Percentiles rank a stretch among this genome's conserved stretches.
Evolutionary conservation across 148 eudicot species (phyloP).

Genomic region (Camellia granthamiana): DNA sequence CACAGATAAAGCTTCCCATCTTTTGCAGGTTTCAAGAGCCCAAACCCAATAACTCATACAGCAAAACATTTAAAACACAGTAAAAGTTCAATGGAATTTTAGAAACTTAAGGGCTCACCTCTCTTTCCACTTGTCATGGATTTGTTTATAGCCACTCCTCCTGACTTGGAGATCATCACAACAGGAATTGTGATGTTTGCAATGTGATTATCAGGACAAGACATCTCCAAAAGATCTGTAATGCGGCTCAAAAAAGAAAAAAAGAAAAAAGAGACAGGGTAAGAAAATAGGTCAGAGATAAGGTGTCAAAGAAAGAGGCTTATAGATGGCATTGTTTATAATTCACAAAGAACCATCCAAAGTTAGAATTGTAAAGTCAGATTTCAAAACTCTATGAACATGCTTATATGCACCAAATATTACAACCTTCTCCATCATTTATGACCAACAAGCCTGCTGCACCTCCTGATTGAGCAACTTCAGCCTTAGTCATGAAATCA

Average conservation of each 20-base stretch:
- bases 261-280: not conserved
- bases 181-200: slow-evolving; percentile 64
- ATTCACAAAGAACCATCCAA: slow-evolving; percentile 1
- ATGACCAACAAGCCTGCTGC: slow-evolving; percentile 66
- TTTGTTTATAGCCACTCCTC: slow-evolving; percentile 54
- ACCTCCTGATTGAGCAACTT: slow-evolving; percentile 62
- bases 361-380: not conserved
- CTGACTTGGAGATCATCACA: slow-evolving; percentile 57
- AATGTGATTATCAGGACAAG: slow-evolving; percentile 47
- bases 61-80: not conserved
- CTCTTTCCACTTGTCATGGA: slow-evolving; percentile 44
- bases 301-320: not conserved
- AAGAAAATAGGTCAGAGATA: not conserved
- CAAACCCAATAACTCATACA: not conserved
- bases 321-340: not conserved
- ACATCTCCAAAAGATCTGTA: slow-evolving; percentile 65
- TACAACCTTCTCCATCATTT: slow-evolving; percentile 60
- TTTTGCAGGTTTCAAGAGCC: not conserved
- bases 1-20: not conserved
- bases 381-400: slow-evolving; percentile 1
- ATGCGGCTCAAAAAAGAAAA: not conserved
- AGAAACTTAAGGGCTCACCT: slow-evolving; percentile 41
- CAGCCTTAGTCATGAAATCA: slow-evolving; percentile 56
- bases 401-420: slow-evolving; percentile 3
- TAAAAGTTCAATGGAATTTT: slow-evolving; percentile 1